Evolutionary conservation across 352 stramenopile genomes (phyloP), one percentile per base, ranked within the genome.

Genomic region (Phytophthora boehmeriae): DNA sequence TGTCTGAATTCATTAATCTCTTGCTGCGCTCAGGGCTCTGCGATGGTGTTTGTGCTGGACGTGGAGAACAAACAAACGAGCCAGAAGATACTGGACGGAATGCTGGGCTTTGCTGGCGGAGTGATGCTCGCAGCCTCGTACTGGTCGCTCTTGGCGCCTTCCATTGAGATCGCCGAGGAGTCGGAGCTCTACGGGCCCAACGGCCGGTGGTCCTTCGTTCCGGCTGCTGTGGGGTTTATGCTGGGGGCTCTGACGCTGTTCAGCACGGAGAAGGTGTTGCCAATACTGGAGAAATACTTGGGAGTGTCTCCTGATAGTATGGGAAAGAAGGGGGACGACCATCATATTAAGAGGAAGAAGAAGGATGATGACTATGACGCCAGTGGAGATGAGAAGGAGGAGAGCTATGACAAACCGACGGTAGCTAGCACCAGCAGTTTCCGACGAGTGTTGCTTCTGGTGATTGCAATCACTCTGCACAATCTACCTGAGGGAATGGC

Each of bases 81-180:
- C 48, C 83, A 93, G 60, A 89, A 92, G 66, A 91, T 95, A 53
- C 75, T 93, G 39, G 86, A 95, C 59, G 71, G 50, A 39, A 95
- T 95, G 86, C 66, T 95, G 30, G 89, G 89, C n/a, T 96, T 97
- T 67, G 89, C 90, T 2, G 88, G 80, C 6, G 90, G 90, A 19
- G 88, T 97, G 17, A 97, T 97, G 90, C 74, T 97, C 9, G 90
- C 90, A 8, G 90, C 90, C 22, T 95, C 85, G 8, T 97, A 96
- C 63, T 96, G 88, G 88, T 96, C 86, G 45, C 67, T 97, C 38
- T 61, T 97, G 30, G 89, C 86, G 10, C 88, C 88, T 2, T 75
- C 88, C 19, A 92, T 97, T 39, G 90, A 97, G 57, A 96, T 96
- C 44, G 85, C 89, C 0, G 73, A 87, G 44, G 80, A 95, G 47